Evolutionary conservation across 345 rosid species (phyloP).

Genomic region (Anastatica hierochuntica): DNA sequence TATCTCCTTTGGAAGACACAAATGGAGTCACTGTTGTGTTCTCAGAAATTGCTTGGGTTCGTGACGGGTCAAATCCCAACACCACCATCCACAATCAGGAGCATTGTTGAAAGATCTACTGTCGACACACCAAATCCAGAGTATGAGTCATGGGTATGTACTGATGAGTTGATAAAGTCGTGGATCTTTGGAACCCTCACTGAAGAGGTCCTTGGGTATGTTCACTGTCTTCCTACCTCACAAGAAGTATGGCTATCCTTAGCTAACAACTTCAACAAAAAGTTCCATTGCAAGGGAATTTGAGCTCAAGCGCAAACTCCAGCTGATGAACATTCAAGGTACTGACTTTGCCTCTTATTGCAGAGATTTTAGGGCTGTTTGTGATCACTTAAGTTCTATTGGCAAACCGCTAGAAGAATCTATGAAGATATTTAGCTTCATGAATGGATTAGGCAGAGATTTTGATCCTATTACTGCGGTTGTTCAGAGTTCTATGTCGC

Average conservation of each 20-base stretch:
- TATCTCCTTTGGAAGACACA: background rate
- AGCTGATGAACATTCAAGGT: background rate
- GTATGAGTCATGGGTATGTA: background rate
- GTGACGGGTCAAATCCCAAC: background rate
- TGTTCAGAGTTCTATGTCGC: background rate
- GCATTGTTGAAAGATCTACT: background rate
- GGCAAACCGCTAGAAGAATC: background rate
- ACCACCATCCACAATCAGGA: rapidly evolving
- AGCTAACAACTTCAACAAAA: background rate
- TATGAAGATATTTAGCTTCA: background rate
- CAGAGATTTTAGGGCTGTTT: background rate
- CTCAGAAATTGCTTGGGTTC: background rate
- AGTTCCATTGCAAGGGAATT: background rate
- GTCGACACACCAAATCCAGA: background rate
- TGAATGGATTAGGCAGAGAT: background rate
- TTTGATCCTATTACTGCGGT: background rate
- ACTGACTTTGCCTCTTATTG: rapidly evolving
- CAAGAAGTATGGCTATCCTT: background rate
- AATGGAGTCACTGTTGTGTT: background rate
- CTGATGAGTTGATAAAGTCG: background rate
- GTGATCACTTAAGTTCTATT: background rate
- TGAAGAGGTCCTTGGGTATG: background rate
- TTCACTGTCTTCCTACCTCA: rapidly evolving
- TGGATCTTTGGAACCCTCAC: background rate
- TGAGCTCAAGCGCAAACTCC: background rate